Conservation (phyloP, 257 asterid genomes). For the Solanum pennellii region DNA sequence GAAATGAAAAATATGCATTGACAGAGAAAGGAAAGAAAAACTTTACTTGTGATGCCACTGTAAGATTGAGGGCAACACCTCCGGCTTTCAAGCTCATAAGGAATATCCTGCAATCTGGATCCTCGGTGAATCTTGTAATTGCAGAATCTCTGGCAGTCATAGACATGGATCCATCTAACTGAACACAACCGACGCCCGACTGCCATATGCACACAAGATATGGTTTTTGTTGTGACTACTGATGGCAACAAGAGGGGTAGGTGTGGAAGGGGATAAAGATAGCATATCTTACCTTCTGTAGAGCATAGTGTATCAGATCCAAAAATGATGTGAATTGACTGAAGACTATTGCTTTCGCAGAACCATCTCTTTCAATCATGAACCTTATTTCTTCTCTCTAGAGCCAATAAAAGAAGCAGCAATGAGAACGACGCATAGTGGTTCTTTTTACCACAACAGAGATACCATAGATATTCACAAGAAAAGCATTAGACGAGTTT, state of each 20-base stretch:
- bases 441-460: background rate
- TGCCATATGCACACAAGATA: slow-evolving; percentile 14
- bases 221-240: background rate
- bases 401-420: slow-evolving; percentile 4
- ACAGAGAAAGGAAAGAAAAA: no score
- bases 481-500: background rate
- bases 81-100: slow-evolving; percentile 96
- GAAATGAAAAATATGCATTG: no score
- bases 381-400: no score
- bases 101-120: slow-evolving; percentile 72
- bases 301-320: no score
- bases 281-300: no score
- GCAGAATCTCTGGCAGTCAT: slow-evolving; percentile 79
- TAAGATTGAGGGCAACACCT: slow-evolving; percentile 94
- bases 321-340: no score
- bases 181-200: slow-evolving; percentile 77
- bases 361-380: no score
- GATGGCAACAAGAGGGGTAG: background rate
- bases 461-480: background rate
- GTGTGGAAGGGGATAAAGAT: no score
- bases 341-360: no score
- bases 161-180: slow-evolving; percentile 81
- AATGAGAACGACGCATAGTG: background rate
- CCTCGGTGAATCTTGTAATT: slow-evolving; percentile 57
- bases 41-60: slow-evolving; percentile 34